Base-by-base conservation (phyloP, 345 rosid genomes). In the Carallia brachiata region DNA sequence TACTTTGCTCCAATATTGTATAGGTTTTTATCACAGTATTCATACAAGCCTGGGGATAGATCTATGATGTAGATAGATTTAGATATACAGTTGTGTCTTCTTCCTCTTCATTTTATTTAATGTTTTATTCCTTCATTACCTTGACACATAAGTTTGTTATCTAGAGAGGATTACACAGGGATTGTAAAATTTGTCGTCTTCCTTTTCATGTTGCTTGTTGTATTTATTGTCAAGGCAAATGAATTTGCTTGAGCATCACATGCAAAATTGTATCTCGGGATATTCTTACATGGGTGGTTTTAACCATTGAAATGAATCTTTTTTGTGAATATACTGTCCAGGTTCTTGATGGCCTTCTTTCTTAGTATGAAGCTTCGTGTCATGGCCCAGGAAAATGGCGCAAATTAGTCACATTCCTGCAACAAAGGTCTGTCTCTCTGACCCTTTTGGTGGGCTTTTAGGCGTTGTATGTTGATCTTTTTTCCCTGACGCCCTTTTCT, bases 361-460 rank as follows among this genome's bases (percentile, higher is more conserved):
- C 89, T 5, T 96, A 90, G 67, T 96, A 92, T 69, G 97, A 90
- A 61, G 81, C 79, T 63, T 83, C 89, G 30, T 85, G 86, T 75
- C 90, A 86, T 82, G 98, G 98, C 65, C 98, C 97, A 1, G 87
- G 87, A 34, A 92, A 96, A 78, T 96, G 98, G 97, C 89, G 90
- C 85, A 96, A 92, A 82, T 81, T 92, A 75, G 91, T 88, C 4
- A 77, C 67, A 57, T 96, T 89, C 85, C 88, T 92, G 67, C 94
- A 90, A 62, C 96, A 89, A 80, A 92, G 98, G 98, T 92, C 62
- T 68, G 75, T n/a, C n/a, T n/a, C n/a, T 36, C 4, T 54, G 36
- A 47, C 63, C 32, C 36, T 52, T 17, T 17, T 36, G 23, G 30
- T 3, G 19, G 52, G n/a, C n/a, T 52, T 54, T 48, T 63, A 23